Base-by-base conservation (phyloP, 2,329 filamentous ascomycete species). In the Lecanicillium sp. region DNA sequence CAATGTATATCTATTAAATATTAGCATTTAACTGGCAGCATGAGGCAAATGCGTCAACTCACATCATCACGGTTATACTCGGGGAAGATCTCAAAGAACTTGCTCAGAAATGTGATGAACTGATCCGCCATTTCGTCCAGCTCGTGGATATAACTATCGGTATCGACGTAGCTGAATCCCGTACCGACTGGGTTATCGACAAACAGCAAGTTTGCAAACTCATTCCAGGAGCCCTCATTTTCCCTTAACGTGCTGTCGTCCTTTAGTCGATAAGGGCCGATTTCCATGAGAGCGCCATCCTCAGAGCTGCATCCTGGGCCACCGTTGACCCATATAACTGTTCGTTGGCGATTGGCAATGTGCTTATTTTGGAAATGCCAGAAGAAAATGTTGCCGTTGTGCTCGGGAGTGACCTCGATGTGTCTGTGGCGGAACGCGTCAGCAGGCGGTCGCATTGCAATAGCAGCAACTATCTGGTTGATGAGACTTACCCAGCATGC, bases 331-430 rank as follows among this genome's bases (percentile, higher is more conserved):
- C 94, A 98, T 54, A 98, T 80, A 9, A 98, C 84, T 3, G 89
- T 95, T 42, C 92, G 78, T 59, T 92, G 85, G 51, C 75, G 78
- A 57, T 96, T 85, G 41, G 88, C 90, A 49, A 98, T 95, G 60
- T 98, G 92, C 50, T 85, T 77, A 58, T 96, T 96, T 58, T 95
- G 80, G 58, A 85, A 95, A 55, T 95, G 86, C 92, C 92, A 98
- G 70, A 98, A 98, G 71, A 96, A 98, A 14, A 98, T 66, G 61
- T 96, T 94, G 50, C 87, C 90, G 57, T 96, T 87, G 58, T 83
- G 76, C 48, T 87, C 80, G 15, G 83, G 76, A 25, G 80, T 84
- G 53, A 98, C 74, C 64, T 96, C 89, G 59, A 98, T 83, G 66
- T 98, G 92, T 39, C 88, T 95, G 57, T 6, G 41, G 25, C 33